A percentile compares a stretch with the other conserved stretches of the same genome.
phyloP scores from a whole-genome alignment of 2,329 filamentous ascomycete genomes.

The Chaetomiaceae sp. region DNA sequence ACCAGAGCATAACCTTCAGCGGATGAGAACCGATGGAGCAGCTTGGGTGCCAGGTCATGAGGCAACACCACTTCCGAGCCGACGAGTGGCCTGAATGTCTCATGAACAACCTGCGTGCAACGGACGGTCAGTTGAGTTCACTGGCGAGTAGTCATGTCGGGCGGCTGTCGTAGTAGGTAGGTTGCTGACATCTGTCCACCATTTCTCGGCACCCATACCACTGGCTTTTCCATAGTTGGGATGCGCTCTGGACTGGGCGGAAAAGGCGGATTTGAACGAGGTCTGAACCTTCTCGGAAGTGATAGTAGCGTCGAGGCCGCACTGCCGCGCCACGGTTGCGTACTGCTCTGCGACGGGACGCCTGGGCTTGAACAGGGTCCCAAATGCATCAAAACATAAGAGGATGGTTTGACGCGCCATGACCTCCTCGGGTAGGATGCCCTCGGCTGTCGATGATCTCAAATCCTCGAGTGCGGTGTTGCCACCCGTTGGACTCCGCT shows the following conservation, averaged over 20 bases:
- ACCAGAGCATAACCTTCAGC: slow-evolving; percentile 46
- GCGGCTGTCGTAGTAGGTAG: neutral
- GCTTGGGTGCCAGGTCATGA: slow-evolving; percentile 37
- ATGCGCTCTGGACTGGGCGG: slow-evolving; percentile 37
- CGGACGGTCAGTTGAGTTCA: too few relatives aligned
- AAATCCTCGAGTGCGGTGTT: neutral
- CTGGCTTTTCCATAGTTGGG: slow-evolving; percentile 55
- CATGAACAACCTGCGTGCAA: slow-evolving; percentile 43
- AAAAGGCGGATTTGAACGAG: slow-evolving; percentile 39
- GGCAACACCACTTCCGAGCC: slow-evolving; percentile 30
- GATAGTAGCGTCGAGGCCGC: slow-evolving; percentile 42
- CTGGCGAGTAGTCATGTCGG: neutral
- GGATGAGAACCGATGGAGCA: slow-evolving; percentile 49
- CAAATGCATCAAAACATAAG: slow-evolving; percentile 59
- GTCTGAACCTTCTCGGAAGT: slow-evolving; percentile 35
- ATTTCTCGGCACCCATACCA: slow-evolving; percentile 45
- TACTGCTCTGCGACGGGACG: slow-evolving; percentile 49
- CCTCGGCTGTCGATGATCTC: neutral
- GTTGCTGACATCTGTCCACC: slow-evolving; percentile 52
- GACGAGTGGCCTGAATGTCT: slow-evolving; percentile 44
- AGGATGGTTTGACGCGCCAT: slow-evolving; percentile 39
- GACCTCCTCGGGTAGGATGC: neutral
- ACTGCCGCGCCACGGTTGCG: slow-evolving; percentile 41
- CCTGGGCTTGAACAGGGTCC: slow-evolving; percentile 54
- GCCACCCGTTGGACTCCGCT: neutral